Conservation (phyloP, 345 rosid genomes). For the Dovyalis caffra region DNA sequence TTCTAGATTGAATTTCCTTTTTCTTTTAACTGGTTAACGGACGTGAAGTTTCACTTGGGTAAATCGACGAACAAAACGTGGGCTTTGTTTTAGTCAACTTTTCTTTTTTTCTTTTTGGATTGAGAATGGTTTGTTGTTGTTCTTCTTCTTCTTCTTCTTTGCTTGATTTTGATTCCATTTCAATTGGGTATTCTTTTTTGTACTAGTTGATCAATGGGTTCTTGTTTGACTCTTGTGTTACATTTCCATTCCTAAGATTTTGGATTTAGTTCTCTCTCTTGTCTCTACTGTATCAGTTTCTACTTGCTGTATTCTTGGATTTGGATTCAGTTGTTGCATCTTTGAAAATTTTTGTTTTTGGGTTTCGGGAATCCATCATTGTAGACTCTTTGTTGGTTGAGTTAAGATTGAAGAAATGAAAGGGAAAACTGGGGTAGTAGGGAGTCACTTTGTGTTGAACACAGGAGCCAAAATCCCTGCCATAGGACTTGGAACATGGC, state of each 20-base stretch:
- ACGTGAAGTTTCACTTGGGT: neutral
- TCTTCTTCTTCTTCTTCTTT: neutral
- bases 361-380: neutral
- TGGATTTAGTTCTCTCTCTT: neutral
- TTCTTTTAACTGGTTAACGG: neutral
- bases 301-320: neutral
- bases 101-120: neutral
- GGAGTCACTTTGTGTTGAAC: conserved; percentile 45
- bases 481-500: conserved; percentile 68
- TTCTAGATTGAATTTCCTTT: neutral
- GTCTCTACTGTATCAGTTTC: too few species aligned
- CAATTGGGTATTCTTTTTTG: neutral
- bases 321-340: neutral
- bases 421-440: conserved; percentile 39
- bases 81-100: neutral
- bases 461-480: conserved; percentile 62
- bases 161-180: neutral
- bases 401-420: conserved; percentile 30
- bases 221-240: neutral
- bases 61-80: neutral
- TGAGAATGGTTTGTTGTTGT: neutral
- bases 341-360: conserved; percentile 3
- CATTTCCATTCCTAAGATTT: neutral
- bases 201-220: neutral
- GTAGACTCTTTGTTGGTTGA: neutral